Evolutionary conservation across 805 yeast species (phyloP), one percentile per base, ranked within the genome.

Genomic region (Grigorovia yakushimaensis): DNA sequence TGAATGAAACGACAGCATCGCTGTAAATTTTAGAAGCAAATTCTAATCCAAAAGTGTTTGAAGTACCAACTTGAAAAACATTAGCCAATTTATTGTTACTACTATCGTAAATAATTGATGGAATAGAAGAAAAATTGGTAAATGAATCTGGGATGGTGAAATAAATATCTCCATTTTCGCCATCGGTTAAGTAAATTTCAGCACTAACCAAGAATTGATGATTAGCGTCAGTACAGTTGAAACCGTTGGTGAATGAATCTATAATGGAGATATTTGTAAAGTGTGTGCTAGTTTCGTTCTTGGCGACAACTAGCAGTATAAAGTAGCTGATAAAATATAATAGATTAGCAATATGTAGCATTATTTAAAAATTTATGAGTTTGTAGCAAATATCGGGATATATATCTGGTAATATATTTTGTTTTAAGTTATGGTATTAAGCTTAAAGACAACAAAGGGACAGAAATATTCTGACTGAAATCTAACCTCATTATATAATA

Each of bases 141-240:
- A 63, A 57, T 2, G 55, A 56, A 3, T 48, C 35, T 19, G 66
- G 66, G 8, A 60, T 51, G 4, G 57, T 52, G 18, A 63, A 45
- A 30, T 50, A 53, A 8, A 63, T 41, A 13, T 54, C 56, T 11
- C 51, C 46, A 8, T 46, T 41, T 8, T 41, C 18, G 20, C 59
- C 61, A 27, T 51, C 48, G 4, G 61, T 50, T 13, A 61, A 51
- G 38, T 48, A 55, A 21, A 63, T 27, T 39, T 58, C 60, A 2
- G 60, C 62, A 33, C 54, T 53, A 13, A 63, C 48, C 21, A 57
- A 17, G 45, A 63, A 60, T 61, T 60, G 59, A 45, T 61, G 62
- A 42, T 54, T 47, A 20, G 51, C 47, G 45, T 61, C 61, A 10
- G 55, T 55, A 38, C 61, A 60, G 19, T 53, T 48, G 15, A 50